These are phyloP conservation scores for Diaporthe vaccinii DNA, from an alignment of 2,329 filamentous ascomycete genomes.

Conservation along the genomic window DNA sequence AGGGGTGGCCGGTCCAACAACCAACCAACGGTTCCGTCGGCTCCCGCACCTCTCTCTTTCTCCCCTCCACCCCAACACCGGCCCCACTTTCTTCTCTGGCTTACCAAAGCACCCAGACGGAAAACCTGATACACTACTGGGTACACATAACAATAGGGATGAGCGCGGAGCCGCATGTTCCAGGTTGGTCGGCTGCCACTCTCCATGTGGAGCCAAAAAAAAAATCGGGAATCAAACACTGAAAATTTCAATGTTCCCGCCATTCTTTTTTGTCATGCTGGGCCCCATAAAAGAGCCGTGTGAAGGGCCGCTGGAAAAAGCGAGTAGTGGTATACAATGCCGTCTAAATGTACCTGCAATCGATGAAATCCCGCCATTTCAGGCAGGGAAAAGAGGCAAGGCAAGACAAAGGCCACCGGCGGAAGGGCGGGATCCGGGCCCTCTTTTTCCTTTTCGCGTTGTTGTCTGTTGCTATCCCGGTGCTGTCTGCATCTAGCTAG, in stretches of 20 bases:
- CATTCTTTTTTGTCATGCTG: background rate
- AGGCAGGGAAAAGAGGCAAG: background rate
- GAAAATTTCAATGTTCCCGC: background rate
- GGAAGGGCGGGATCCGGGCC: conserved; percentile 17
- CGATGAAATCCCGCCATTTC: background rate
- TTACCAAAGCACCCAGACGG: conserved; percentile 7
- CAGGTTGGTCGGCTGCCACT: conserved; percentile 8
- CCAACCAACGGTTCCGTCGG: background rate
- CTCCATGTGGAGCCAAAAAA: background rate
- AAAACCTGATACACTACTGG: conserved; percentile 1
- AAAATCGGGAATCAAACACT: conserved; percentile 11
- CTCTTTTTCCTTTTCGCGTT: background rate
- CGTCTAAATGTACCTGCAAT: background rate
- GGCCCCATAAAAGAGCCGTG: conserved; percentile 31
- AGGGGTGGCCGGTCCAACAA: background rate
- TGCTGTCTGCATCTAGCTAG: background rate
- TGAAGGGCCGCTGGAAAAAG: conserved; percentile 23
- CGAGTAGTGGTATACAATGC: background rate
- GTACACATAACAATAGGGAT: background rate
- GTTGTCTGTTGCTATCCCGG: background rate
- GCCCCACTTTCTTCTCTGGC: background rate
- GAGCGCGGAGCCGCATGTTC: conserved; percentile 32
- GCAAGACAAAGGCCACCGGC: background rate
- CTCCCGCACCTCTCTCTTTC: background rate
- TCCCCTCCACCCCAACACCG: background rate